These are phyloP conservation scores for Aureobasidium pullulans DNA, from an alignment of 2,329 filamentous ascomycete genomes.

Conservation along the genomic window DNA sequence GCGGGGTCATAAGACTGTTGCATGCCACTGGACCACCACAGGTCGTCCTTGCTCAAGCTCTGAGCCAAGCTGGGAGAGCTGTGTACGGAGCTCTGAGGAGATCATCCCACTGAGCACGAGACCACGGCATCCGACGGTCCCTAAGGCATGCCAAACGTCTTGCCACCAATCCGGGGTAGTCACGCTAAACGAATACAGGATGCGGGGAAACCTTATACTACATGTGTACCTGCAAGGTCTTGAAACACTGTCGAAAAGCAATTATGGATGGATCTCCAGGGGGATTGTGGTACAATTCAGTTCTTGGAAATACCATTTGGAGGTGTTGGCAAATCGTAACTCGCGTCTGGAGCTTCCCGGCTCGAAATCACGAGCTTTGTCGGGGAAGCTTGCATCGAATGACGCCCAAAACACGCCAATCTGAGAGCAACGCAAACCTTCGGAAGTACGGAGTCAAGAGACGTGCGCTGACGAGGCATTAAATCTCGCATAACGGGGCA, in stretches of 20 bases:
- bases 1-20: conserved; percentile 14
- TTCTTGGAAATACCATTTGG: neutral
- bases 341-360: neutral
- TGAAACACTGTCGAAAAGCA: conserved; percentile 12
- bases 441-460: conserved; percentile 9
- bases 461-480: conserved; percentile 11
- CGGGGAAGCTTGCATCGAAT: neutral
- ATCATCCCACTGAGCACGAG: conserved; percentile 13
- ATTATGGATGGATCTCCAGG: conserved; percentile 1
- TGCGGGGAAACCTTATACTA: conserved; percentile 7
- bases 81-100: conserved; percentile 1
- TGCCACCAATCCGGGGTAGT: conserved; percentile 6
- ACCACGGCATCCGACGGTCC: neutral
- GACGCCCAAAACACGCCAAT: neutral
- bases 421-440: neutral
- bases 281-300: neutral
- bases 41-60: conserved; percentile 14
- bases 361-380: neutral
- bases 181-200: neutral
- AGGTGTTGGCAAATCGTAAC: neutral
- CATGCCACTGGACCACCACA: conserved; percentile 2
- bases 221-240: neutral
- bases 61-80: conserved; percentile 10
- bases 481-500: conserved; percentile 12
- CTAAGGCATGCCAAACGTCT: neutral